Percentiles rank a stretch among this genome's conserved stretches.
These are phyloP conservation scores for Solanum peruvianum DNA, from an alignment of 257 asterid genomes.

Conservation along the genomic window DNA sequence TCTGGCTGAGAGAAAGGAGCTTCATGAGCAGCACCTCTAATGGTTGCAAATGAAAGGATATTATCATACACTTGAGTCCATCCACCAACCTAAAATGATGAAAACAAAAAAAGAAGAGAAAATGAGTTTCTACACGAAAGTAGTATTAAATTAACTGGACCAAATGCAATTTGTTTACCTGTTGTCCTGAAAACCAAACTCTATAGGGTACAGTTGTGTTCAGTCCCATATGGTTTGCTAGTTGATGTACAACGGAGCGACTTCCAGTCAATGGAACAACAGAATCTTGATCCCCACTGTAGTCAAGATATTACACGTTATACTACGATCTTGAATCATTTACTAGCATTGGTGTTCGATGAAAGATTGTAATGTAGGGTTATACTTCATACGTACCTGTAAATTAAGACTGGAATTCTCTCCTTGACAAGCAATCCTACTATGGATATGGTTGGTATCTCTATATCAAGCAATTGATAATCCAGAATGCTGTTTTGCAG, in stretches of 20 bases:
- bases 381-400: slow-evolving; percentile 24
- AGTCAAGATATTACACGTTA: not conserved
- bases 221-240: slow-evolving; percentile 36
- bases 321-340: not conserved
- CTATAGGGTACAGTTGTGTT: slow-evolving; percentile 48
- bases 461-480: slow-evolving; percentile 52
- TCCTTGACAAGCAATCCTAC: slow-evolving; percentile 44
- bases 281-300: slow-evolving; percentile 78
- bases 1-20: slow-evolving; percentile 72
- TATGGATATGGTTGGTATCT: slow-evolving; percentile 42
- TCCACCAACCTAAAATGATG: slow-evolving; percentile 50
- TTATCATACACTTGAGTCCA: slow-evolving; percentile 63
- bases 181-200: slow-evolving; percentile 55
- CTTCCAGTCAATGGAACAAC: slow-evolving; percentile 65
- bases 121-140: not conserved
- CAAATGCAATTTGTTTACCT: slow-evolving; percentile 19
- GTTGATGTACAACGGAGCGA: slow-evolving; percentile 29
- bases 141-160: too few species aligned
- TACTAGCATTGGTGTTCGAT: not conserved
- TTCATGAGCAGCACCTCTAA: slow-evolving; percentile 73
- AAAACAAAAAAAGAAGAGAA: slow-evolving; percentile 35
- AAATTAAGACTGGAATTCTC: slow-evolving; percentile 44
- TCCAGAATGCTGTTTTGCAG: slow-evolving; percentile 29
- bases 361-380: not conserved
- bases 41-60: slow-evolving; percentile 51